Evolutionary conservation across 1,284 basidiomycete genomes (phyloP), one percentile per base, ranked within the genome.

Genomic region (Leccinum fallax): DNA sequence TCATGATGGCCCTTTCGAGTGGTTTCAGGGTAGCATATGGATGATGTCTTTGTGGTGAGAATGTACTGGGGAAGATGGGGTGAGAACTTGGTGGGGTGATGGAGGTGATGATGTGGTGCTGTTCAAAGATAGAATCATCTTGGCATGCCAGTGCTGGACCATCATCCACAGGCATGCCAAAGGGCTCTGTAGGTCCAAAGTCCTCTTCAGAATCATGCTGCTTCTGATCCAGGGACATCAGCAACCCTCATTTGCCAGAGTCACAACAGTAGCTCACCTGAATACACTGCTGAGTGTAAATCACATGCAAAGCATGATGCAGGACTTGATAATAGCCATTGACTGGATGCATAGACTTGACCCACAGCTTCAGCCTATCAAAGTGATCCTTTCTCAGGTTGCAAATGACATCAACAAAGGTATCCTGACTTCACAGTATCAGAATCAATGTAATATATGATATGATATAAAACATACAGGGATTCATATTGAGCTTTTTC

Each of bases 281-380:
- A 24, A 51, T 38, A 26, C 55, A 5, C 30, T 59, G 59, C 24
- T 62, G 61, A 43, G 55, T 56, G 11, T 63, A 57, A 9, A 74
- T 73, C 57, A 65, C 72, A 70, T 59, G 56, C 28, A 71, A 58
- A 32, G 30, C 55, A 52, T 74, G 72, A 59, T 69, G 49, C 56
- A 77, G 60, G 15, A 74, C 72, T 28, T 77, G 69, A 57, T 72
- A 24, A 26, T 69, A 74, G 16, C 58, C 57, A 46, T 61, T 49
- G 32, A 69, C 55, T 53, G 46, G 61, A 19, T 28, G 28, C 13
- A 75, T 68, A 2, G 53, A 54, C 1, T 13, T 49, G 46, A 75
- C 57, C 3, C 30, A 15, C 2, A 74, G 30, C 13, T 5, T 57
- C 8, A 60, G 34, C 15, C 16, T 56, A n/a, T 15, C 28, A 32